Evolutionary conservation across 805 yeast species (phyloP).

Genomic region (Kodamaea fukazawae): DNA sequence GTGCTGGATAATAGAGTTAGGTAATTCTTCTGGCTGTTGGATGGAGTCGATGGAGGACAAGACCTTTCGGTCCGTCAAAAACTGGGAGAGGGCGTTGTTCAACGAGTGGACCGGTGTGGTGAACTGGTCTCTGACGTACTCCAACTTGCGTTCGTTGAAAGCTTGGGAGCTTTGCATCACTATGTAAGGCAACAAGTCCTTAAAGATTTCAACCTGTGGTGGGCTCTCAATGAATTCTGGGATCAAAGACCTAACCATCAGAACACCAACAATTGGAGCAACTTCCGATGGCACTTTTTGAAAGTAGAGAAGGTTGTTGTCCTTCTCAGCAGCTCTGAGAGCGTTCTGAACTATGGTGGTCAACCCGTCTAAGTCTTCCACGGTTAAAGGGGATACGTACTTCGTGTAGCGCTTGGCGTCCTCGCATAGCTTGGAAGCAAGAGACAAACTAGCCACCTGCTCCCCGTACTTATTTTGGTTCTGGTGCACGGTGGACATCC

Average conservation of each 20-base stretch:
- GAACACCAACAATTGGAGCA: slow-evolving; percentile 44
- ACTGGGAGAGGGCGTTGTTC: slow-evolving; percentile 41
- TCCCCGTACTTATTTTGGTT: slow-evolving; percentile 61
- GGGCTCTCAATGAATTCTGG: slow-evolving; percentile 32
- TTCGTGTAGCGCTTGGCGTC: slow-evolving; percentile 40
- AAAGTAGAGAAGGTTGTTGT: slow-evolving; percentile 76
- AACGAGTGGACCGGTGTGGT: slow-evolving; percentile 48
- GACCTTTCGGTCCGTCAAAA: slow-evolving; percentile 48
- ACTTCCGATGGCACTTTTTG: slow-evolving; percentile 56
- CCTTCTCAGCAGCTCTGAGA: slow-evolving; percentile 60
- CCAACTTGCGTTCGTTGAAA: slow-evolving; percentile 61
- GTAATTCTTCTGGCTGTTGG: slow-evolving; percentile 55
- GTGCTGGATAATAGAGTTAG: slow-evolving; percentile 54
- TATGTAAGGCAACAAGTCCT: slow-evolving; percentile 61
- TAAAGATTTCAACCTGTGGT: slow-evolving; percentile 41
- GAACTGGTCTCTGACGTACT: slow-evolving; percentile 46
- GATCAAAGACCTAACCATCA: slow-evolving; percentile 52
- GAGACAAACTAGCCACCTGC: slow-evolving; percentile 58
- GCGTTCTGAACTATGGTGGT: slow-evolving; percentile 41
- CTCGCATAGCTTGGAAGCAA: slow-evolving; percentile 38
- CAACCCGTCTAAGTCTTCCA: slow-evolving; percentile 55
- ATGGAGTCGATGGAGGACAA: slow-evolving; percentile 64
- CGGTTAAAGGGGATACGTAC: slow-evolving; percentile 41
- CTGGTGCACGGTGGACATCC: slow-evolving; percentile 53
- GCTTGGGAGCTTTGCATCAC: slow-evolving; percentile 67